Evolutionary conservation across 78 protist species (phyloP).

Genomic region (Diacronema lutheri): DNA sequence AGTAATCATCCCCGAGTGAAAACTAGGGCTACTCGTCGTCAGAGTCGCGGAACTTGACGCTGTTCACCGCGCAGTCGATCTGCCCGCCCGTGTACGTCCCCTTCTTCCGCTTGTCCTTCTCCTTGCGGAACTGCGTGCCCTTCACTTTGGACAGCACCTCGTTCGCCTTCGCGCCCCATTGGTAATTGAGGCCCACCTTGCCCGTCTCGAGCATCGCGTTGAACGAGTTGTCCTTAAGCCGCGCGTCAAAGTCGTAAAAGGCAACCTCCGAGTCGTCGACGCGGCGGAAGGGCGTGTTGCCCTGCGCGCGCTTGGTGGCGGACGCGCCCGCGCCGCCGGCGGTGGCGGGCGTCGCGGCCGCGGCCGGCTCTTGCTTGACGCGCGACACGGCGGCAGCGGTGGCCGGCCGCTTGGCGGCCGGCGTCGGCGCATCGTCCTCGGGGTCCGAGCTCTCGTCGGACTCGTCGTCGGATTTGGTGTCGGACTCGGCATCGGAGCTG

Average conservation of each 20-base stretch:
- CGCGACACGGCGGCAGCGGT: too few species aligned
- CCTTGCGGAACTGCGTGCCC: conserved; percentile 67
- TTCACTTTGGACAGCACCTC: conserved; percentile 13
- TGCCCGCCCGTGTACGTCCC: conserved; percentile 71
- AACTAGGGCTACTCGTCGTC: too few species aligned
- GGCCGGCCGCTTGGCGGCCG: too few species aligned
- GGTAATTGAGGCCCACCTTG: background rate
- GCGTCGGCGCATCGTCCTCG: too few species aligned
- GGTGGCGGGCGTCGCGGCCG: too few species aligned
- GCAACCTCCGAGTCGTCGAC: background rate
- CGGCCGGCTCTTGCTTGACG: too few species aligned
- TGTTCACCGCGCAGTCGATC: conserved; percentile 33
- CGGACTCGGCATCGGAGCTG: too few species aligned
- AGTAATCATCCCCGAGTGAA: too few species aligned
- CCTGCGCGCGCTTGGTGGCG: too few species aligned
- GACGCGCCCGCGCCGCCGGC: too few species aligned
- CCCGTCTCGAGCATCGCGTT: background rate
- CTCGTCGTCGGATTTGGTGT: too few species aligned
- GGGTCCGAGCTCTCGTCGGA: too few species aligned
- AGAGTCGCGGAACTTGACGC: conserved; percentile 42
- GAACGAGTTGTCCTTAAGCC: conserved; percentile 10
- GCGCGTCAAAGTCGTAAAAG: background rate
- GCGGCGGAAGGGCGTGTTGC: conserved; percentile 33
- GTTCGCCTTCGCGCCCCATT: conserved; percentile 52
- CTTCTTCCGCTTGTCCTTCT: conserved; percentile 69